Conservation (phyloP, 495 filamentous ascomycete genomes). For the Trichoderma orchidacearum region DNA sequence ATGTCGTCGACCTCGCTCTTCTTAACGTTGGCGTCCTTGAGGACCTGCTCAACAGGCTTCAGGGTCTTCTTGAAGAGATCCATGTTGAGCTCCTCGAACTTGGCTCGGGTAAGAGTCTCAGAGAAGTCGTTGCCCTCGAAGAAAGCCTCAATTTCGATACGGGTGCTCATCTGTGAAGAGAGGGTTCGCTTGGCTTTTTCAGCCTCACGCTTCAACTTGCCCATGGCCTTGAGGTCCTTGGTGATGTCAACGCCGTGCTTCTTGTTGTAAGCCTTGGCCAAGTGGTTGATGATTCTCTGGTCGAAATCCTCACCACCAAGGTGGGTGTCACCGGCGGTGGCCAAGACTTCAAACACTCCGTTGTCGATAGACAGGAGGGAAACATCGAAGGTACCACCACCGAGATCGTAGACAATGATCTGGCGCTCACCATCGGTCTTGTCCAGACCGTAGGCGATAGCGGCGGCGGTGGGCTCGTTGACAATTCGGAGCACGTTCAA, state of each 20-base stretch:
- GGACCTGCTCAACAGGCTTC: conserved; percentile 95
- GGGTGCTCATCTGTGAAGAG: conserved; percentile 95
- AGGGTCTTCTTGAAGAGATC: conserved; percentile 98
- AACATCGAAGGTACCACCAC: conserved; percentile 99
- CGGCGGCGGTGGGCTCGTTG: conserved; percentile 85
- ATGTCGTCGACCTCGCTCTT: conserved; percentile 80
- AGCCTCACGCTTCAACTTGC: conserved; percentile 98
- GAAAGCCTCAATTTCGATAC: conserved; percentile 97
- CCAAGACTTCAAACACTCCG: conserved; percentile 94
- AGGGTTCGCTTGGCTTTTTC: conserved; percentile 99
- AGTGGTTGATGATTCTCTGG: conserved; percentile 93
- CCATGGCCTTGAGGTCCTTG: conserved; percentile 97
- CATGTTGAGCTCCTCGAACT: conserved; percentile 98
- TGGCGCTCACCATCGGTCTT: conserved; percentile 77
- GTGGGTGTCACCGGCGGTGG: conserved; percentile 98
- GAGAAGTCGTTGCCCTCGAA: conserved; percentile 95
- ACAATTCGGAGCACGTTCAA: conserved; percentile 96
- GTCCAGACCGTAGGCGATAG: conserved; percentile 79
- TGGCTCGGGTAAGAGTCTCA: conserved; percentile 94
- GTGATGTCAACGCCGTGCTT: conserved; percentile 84
- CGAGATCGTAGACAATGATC: conserved; percentile 95
- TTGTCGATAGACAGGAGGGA: conserved; percentile 93
- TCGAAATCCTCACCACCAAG: conserved; percentile 99
- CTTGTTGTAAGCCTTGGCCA: conserved; percentile 99
- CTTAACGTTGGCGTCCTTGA: conserved; percentile 85